A percentile compares a stretch with the other conserved stretches of the same genome.
phyloP scores from a whole-genome alignment of 1,284 basidiomycete genomes.

The Ustilago trichophora region DNA sequence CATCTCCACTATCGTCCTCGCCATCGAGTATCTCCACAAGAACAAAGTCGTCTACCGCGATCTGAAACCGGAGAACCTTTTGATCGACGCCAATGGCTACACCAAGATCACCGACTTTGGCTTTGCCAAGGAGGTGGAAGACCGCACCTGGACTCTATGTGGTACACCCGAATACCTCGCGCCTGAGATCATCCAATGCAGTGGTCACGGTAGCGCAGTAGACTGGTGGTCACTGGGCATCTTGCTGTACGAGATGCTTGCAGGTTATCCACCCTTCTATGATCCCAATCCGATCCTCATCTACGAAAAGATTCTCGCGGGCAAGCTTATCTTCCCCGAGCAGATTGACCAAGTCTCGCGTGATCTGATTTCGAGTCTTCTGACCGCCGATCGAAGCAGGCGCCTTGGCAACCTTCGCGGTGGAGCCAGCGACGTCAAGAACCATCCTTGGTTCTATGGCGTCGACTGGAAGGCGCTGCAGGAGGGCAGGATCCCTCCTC shows the following conservation, averaged over 20 bases:
- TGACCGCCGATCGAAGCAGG: conserved; percentile 69
- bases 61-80: conserved; percentile 64
- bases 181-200: conserved; percentile 63
- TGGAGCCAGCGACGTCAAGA: conserved; percentile 70
- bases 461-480: conserved; percentile 68
- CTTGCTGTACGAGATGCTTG: conserved; percentile 62
- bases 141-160: conserved; percentile 61
- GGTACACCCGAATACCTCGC: conserved; percentile 65
- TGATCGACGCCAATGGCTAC: conserved; percentile 53
- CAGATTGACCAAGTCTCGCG: conserved; percentile 69
- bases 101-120: conserved; percentile 65
- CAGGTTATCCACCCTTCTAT: conserved; percentile 65
- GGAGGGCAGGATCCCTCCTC: conserved; percentile 68
- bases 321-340: conserved; percentile 69
- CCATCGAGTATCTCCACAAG: conserved; percentile 63
- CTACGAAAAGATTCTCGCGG: conserved; percentile 68
- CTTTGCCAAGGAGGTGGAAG: conserved; percentile 59
- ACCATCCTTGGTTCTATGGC: conserved; percentile 69
- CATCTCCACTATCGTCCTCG: conserved; percentile 70
- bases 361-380: conserved; percentile 69
- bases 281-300: conserved; percentile 52
- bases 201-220: conserved; percentile 58
- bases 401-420: conserved; percentile 69
- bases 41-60: conserved; percentile 63
- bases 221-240: conserved; percentile 66